Percentiles rank a stretch among this genome's conserved stretches.
These are phyloP conservation scores for Nigrospora osmanthi DNA, from an alignment of 2,329 filamentous ascomycete genomes.

Conservation along the genomic window DNA sequence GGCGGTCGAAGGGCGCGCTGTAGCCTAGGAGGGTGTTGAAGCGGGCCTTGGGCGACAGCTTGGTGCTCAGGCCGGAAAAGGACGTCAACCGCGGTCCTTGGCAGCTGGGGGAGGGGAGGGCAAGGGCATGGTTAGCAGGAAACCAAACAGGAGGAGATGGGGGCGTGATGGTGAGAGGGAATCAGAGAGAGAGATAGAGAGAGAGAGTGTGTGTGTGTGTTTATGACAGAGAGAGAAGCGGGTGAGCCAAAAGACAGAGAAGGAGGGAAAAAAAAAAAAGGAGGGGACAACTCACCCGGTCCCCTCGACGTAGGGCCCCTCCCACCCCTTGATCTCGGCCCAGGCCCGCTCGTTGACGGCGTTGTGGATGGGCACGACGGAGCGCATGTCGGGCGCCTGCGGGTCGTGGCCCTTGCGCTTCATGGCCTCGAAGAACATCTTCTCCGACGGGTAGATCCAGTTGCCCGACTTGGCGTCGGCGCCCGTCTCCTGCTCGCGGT, in stretches of 20 bases:
- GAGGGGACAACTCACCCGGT: constrained; percentile 38
- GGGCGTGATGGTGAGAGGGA: too few relatives aligned
- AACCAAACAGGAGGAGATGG: too few relatives aligned
- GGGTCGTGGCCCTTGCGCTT: constrained; percentile 78
- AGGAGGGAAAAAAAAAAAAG: too few relatives aligned
- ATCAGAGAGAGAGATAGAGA: neutral
- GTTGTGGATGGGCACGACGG: constrained; percentile 95
- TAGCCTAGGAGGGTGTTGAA: constrained; percentile 84
- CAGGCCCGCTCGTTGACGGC: constrained; percentile 96
- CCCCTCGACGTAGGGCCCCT: constrained; percentile 54
- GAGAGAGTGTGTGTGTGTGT: too few relatives aligned
- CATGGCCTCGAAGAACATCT: constrained; percentile 98
- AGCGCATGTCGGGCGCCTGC: constrained; percentile 69
- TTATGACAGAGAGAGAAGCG: neutral
- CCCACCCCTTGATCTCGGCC: constrained; percentile 87
- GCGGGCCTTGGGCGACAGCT: constrained; percentile 74
- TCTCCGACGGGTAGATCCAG: constrained; percentile 95
- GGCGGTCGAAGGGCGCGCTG: constrained; percentile 83
- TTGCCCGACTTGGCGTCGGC: constrained; percentile 65
- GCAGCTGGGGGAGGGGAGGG: constrained; percentile 33
- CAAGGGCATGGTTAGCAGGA: too few relatives aligned
- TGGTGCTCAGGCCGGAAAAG: constrained; percentile 66
- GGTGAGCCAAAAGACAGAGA: neutral
- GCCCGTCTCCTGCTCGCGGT: constrained; percentile 72
- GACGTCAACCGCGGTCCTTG: constrained; percentile 75